Percentiles rank a stretch among this genome's conserved stretches.
phyloP scores from a whole-genome alignment of 495 filamentous ascomycete species.

The Neurospora hispaniola region DNA sequence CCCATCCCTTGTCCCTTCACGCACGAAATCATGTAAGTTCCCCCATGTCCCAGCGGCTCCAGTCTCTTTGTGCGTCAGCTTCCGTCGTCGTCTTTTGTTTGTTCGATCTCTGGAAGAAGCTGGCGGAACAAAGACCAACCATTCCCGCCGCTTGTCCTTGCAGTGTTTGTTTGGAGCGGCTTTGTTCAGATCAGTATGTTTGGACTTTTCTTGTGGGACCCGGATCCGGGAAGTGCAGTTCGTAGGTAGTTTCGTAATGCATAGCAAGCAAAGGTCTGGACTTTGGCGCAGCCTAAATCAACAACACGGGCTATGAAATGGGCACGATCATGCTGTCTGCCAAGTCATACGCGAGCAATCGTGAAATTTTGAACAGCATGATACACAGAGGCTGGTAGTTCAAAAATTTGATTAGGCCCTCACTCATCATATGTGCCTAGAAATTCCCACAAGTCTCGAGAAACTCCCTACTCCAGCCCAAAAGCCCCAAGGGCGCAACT shows the following conservation, averaged over 20 bases:
- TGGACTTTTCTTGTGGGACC: not conserved
- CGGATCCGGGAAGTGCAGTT: not conserved
- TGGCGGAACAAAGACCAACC: not conserved
- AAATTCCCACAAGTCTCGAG: not conserved
- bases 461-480: not conserved
- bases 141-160: no score
- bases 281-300: no score
- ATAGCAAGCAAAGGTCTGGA: no score
- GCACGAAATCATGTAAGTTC: not conserved
- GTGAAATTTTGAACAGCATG: not conserved
- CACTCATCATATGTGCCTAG: not conserved
- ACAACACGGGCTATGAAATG: no score
- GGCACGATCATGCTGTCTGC: no score
- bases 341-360: no score
- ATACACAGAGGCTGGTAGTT: not conserved
- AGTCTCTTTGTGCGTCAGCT: not conserved
- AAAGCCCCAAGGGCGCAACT: not conserved
- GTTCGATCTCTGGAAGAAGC: no score
- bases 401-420: not conserved
- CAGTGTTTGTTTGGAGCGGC: no score
- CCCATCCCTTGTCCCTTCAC: not conserved
- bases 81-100: not conserved
- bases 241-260: no score
- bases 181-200: not conserved
- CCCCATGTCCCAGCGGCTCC: not conserved